Base-by-base conservation (phyloP, 768 basidiomycete genomes). In the Daedaleopsis sinensis region DNA sequence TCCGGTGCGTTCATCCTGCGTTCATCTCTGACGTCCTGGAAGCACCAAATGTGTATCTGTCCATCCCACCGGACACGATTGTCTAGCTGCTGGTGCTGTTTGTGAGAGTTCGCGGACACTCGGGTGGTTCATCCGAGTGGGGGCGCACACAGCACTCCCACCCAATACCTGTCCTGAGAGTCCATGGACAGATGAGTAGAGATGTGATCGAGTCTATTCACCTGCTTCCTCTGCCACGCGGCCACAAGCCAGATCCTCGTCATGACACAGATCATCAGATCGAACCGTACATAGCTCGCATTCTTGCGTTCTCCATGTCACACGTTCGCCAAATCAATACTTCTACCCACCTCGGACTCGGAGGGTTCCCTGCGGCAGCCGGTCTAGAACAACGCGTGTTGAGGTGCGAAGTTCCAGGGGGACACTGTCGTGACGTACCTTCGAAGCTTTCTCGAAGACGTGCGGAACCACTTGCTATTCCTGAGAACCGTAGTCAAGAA, bases 371-470 rank as follows among this genome's bases (percentile, higher is more conserved):
- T 23, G 44, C 37, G 49, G 35, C 52, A 50, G 50, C 51, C 61
- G 42, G 61, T 46, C 61, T 57, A 62, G 61, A 62, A 36, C 55
- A 62, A 62, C 55, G 44, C 61, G 61, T 62, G 61, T 50, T 62
- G 61, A 57, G 50, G 61, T 62, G 27, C 55, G 50, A 47, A 52
- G 51, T 39, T 23, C 56, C 61, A 62, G 50, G 21, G 43, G 21
- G 10, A 24, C 35, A 48, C 36, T 36, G 51, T 39, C 60, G 60
- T 61, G 60, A 61, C 60, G 55, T 62, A 62, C 61, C 60, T 35
- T 52, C 49, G 51, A 19, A 52, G 48, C 24, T 13, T 51, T 43
- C 55, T 51, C 38, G 36, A 50, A 32, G 16, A 18, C 52, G 50
- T 11, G 27, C 47, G 46, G 52, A 62, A 58, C 46, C 32, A 21